Conservation (phyloP, 768 basidiomycete genomes). For the Kwoniella sp. region DNA sequence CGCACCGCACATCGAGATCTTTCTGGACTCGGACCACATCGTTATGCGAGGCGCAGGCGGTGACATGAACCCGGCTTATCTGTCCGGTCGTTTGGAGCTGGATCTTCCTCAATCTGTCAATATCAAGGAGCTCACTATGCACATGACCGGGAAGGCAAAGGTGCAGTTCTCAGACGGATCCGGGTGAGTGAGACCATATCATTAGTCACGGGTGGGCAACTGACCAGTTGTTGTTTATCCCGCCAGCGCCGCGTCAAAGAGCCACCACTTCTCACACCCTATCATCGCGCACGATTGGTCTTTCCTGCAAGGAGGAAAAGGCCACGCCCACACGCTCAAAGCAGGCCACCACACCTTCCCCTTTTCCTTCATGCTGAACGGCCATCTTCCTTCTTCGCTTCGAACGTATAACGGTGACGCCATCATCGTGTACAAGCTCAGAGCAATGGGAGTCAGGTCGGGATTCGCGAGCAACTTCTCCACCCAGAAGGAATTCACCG, state of each 20-base stretch:
- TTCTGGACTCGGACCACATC: slow-evolving; percentile 71
- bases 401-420: slow-evolving; percentile 62
- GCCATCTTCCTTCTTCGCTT: slow-evolving; percentile 78
- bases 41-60: slow-evolving; percentile 74
- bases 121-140: slow-evolving; percentile 76
- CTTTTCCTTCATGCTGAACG: slow-evolving; percentile 83
- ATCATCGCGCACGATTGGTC: slow-evolving; percentile 87
- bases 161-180: slow-evolving; percentile 62
- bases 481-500: slow-evolving; percentile 64
- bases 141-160: slow-evolving; percentile 79
- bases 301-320: slow-evolving; percentile 81
- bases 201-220: too few relatives aligned
- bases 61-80: slow-evolving; percentile 77
- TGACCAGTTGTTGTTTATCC: slow-evolving; percentile 6
- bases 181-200: too few relatives aligned
- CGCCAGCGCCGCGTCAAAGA: slow-evolving; percentile 35
- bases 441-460: slow-evolving; percentile 77
- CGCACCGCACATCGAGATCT: slow-evolving; percentile 64
- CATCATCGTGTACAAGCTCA: slow-evolving; percentile 81
- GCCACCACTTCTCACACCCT: slow-evolving; percentile 58
- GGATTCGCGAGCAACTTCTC: slow-evolving; percentile 74
- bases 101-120: slow-evolving; percentile 79
- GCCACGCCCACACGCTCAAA: slow-evolving; percentile 83
- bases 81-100: slow-evolving; percentile 79
- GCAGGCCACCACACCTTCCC: slow-evolving; percentile 93